Base-by-base conservation (phyloP, 2,329 filamentous ascomycete species). In the Colletotrichum sp. region DNA sequence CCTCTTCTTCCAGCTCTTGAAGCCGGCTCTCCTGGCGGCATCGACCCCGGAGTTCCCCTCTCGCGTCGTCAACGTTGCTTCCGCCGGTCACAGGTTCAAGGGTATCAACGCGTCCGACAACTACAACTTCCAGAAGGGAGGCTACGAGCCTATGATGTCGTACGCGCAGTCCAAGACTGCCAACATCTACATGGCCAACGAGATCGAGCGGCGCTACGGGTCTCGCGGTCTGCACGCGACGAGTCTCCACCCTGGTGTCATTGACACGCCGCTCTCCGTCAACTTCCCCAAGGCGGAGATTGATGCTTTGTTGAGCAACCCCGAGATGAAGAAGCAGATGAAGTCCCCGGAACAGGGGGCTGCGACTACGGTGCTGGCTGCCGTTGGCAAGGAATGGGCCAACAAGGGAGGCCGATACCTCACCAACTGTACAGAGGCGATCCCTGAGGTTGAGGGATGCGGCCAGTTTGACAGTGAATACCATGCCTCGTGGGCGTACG, bases 81-180 rank as follows among this genome's bases (percentile, higher is more conserved):
- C 86, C 4, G 79, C 83, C 1, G 88, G 78, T 1, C 89, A 91
- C 78, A 83, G 84, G 16, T 66, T 75, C 12, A 77, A 77, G 9
- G 77, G 77, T 1, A 78, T 87, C 49, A 79, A 83, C 18, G 55
- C 32, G 72, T 82, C 82, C 32, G 82, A 87, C 70, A 83, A 88
- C 79, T 66, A 69, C 69, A 69, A 76, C 69, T 73, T 59, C 52
- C 30, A 65, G 30, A 63, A 67, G 5, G 80, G 77, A 34, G 76
- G 60, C 8, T 80, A 89, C 75, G 72, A 84, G 6, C 83, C 83
- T 0, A 82, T 79, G 68, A 16, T 70, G 1, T 83, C 87, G 1
- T 92, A 91, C 74, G 86, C 83, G 0, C 86, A 89, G 77, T 83
- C 84, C 60, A 92, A 92, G 78, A 84, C 85, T 0, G 89, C 90